A percentile compares a stretch with the other conserved stretches of the same genome.
Evolutionary conservation across 2,329 filamentous ascomycete species (phyloP).

Genomic region (Grosmannia penicillata): DNA sequence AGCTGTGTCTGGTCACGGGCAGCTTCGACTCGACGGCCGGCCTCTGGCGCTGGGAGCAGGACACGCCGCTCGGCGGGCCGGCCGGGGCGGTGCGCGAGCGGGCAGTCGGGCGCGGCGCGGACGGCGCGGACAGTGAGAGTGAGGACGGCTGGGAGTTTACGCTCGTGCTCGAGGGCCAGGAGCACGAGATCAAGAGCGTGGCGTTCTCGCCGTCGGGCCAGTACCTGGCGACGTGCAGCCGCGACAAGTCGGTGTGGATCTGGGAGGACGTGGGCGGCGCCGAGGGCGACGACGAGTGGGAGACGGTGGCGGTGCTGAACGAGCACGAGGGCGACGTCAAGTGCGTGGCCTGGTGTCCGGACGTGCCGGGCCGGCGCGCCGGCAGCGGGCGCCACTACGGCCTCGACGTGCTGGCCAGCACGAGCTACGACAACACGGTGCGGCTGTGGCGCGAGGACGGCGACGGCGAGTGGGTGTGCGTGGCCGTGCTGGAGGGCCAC

Average conservation of each 20-base stretch:
- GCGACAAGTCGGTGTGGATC: conserved; percentile 94
- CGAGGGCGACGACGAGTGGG: conserved; percentile 84
- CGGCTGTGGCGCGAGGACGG: conserved; percentile 79
- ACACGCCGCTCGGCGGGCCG: conserved; percentile 18
- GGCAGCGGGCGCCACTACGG: conserved; percentile 27
- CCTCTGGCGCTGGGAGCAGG: conserved; percentile 56
- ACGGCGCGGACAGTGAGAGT: conserved; percentile 11
- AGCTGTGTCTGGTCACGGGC: conserved; percentile 74
- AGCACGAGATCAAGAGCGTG: conserved; percentile 79
- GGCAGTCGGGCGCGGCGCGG: conserved; percentile 16
- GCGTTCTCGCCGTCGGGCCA: conserved; percentile 60
- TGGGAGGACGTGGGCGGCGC: conserved; percentile 76
- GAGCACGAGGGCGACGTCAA: conserved; percentile 96
- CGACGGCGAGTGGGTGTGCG: conserved; percentile 84
- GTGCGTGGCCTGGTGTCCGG: conserved; percentile 80
- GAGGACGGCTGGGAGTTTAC: conserved; percentile 74
- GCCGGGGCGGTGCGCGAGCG: too few relatives aligned
- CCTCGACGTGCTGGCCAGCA: conserved; percentile 66
- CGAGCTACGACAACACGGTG: conserved; percentile 89
- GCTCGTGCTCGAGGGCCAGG: conserved; percentile 85
- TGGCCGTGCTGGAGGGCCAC: conserved; percentile 68
- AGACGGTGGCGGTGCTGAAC: conserved; percentile 86
- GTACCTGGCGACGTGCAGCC: conserved; percentile 74
- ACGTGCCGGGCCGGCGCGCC: conserved; percentile 31
- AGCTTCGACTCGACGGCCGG: conserved; percentile 90